Evolutionary conservation across 768 basidiomycete species (phyloP).

Genomic region (Agrocybe chaxingu): DNA sequence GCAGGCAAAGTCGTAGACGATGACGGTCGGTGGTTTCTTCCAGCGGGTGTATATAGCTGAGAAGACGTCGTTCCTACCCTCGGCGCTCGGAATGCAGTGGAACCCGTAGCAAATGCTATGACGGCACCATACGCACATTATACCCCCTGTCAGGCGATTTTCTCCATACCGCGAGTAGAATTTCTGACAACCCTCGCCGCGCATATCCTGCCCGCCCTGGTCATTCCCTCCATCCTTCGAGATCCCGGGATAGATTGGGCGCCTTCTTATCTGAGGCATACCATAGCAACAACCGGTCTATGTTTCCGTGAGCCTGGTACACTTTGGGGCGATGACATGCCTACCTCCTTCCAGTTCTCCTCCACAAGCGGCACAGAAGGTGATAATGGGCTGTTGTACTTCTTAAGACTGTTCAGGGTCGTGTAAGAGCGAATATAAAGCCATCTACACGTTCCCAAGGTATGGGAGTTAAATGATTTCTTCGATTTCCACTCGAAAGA

Average conservation of each 20-base stretch:
- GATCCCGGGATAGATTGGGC: constrained; percentile 24
- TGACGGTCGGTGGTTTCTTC: constrained; percentile 21
- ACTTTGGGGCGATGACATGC: not conserved
- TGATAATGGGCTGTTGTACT: not conserved
- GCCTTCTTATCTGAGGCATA: constrained; percentile 24
- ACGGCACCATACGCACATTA: constrained; percentile 30
- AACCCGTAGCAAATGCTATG: constrained; percentile 31
- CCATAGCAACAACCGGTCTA: constrained; percentile 28
- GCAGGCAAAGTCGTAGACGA: constrained; percentile 32
- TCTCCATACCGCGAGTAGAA: constrained; percentile 25
- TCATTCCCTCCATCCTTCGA: constrained; percentile 17
- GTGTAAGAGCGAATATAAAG: constrained; percentile 3
- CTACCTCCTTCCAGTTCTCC: constrained; percentile 12
- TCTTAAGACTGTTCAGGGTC: not conserved
- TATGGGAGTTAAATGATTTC: not conserved
- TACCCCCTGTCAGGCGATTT: constrained; percentile 21
- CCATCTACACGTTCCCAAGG: constrained; percentile 7
- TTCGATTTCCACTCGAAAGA: no score
- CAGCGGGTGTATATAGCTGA: constrained; percentile 33
- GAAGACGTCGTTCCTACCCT: constrained; percentile 37
- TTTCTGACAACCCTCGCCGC: constrained; percentile 22
- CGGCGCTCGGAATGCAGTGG: constrained; percentile 27
- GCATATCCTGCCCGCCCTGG: not conserved
- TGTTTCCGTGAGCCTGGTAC: not conserved
- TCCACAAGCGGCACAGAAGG: no score